Conservation (phyloP, 345 rosid species). For the Eucalyptus marginata region DNA sequence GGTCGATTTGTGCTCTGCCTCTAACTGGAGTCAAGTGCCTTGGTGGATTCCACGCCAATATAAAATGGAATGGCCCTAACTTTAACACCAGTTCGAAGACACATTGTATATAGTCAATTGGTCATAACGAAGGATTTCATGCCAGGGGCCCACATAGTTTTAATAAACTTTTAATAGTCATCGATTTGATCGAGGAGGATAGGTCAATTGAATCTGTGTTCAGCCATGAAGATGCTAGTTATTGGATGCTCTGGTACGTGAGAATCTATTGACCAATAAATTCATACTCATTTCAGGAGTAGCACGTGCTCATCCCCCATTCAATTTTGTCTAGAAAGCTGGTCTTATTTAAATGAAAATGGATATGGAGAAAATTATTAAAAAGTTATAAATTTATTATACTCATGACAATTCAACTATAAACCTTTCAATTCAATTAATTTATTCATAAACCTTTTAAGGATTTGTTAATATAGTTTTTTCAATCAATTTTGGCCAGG, state of each 20-base stretch:
- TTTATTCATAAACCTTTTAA: not conserved
- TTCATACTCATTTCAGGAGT: not conserved
- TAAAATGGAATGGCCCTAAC: not conserved
- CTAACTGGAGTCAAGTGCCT: not conserved
- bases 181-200: not conserved
- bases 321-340: not conserved
- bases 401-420: not conserved
- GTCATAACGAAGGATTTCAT: not conserved
- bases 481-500: accelerated
- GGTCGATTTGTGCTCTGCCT: not conserved
- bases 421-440: not conserved
- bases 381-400: not conserved
- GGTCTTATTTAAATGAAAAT: not conserved
- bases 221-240: not conserved
- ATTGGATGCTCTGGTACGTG: not conserved
- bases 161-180: not conserved
- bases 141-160: not conserved
- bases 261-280: not conserved
- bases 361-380: accelerated
- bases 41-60: not conserved
- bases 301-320: not conserved
- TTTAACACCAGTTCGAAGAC: not conserved
- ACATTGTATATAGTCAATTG: not conserved
- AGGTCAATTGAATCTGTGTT: not conserved
- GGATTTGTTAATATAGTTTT: not conserved